These are phyloP conservation scores for Corymbia citriodora DNA, from an alignment of 441 rosid genomes.

Conservation along the genomic window DNA sequence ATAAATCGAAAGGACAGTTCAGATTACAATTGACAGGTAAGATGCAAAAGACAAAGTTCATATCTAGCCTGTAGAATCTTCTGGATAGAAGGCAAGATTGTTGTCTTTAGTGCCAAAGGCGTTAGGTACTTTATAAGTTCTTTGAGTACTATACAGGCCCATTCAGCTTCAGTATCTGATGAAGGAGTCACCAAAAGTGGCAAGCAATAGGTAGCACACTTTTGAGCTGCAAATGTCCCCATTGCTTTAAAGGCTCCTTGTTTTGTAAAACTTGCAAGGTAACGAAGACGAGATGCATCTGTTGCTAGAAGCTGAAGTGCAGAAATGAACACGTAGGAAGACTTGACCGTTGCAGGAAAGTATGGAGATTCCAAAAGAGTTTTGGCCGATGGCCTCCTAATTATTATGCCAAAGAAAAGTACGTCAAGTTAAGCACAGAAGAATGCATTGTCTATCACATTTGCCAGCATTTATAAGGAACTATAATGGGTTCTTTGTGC, in stretches of 20 bases:
- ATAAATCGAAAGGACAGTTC: not conserved
- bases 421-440: not conserved
- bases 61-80: slow-evolving; percentile 83
- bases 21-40: not conserved
- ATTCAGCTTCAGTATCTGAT: slow-evolving; percentile 77
- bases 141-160: slow-evolving; percentile 70
- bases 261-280: slow-evolving; percentile 84
- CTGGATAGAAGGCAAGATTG: slow-evolving; percentile 76
- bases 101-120: slow-evolving; percentile 58
- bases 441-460: not conserved
- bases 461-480: not conserved
- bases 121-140: slow-evolving; percentile 71
- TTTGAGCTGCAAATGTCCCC: slow-evolving; percentile 87
- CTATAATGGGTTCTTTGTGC: not conserved
- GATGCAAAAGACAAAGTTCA: slow-evolving; percentile 8
- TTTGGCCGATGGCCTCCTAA: slow-evolving; percentile 87
- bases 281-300: slow-evolving; percentile 62
- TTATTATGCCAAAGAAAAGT: slow-evolving; percentile 24
- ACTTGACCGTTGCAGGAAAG: slow-evolving; percentile 74
- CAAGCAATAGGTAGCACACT: slow-evolving; percentile 73
- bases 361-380: slow-evolving; percentile 80
- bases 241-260: slow-evolving; percentile 79
- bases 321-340: slow-evolving; percentile 77
- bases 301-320: slow-evolving; percentile 79
- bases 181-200: slow-evolving; percentile 53